Conservation (phyloP, 257 asterid genomes). For the Salvia miltiorrhiza region DNA sequence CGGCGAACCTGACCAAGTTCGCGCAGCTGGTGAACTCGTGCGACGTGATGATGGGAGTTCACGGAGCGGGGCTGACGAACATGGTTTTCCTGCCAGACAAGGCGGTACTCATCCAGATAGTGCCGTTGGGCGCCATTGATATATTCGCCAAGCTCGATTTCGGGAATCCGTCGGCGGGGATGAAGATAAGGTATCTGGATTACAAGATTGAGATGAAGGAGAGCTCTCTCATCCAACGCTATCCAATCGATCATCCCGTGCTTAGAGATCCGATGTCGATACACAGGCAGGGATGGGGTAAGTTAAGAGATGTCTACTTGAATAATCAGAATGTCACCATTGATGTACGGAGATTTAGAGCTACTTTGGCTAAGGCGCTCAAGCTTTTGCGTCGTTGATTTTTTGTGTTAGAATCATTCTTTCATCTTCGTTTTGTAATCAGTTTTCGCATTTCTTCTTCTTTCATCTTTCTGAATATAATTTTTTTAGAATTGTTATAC, state of each 20-base stretch:
- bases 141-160: slow-evolving; percentile 53
- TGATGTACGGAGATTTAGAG: slow-evolving; percentile 47
- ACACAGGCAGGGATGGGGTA: slow-evolving; percentile 53
- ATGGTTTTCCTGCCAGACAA: slow-evolving; percentile 73
- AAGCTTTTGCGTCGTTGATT: slow-evolving; percentile 43
- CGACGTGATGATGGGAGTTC: slow-evolving; percentile 71
- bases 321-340: slow-evolving; percentile 70
- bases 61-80: slow-evolving; percentile 81
- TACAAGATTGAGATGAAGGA: slow-evolving; percentile 47
- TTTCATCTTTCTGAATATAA: too few species aligned
- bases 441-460: too few species aligned
- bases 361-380: slow-evolving; percentile 47
- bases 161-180: slow-evolving; percentile 51
- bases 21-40: slow-evolving; percentile 63
- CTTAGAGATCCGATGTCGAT: slow-evolving; percentile 51
- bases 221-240: slow-evolving; percentile 46
- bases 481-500: too few species aligned
- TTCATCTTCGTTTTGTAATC: too few species aligned
- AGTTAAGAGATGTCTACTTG: slow-evolving; percentile 45
- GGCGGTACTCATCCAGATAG: slow-evolving; percentile 53
- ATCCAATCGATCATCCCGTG: slow-evolving; percentile 38
- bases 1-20: slow-evolving; percentile 37
- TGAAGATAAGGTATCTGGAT: slow-evolving; percentile 59
- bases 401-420: not conserved
- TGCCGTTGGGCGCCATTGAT: slow-evolving; percentile 68